Evolutionary conservation across 75 land plant species (phyloP).

Genomic region (Sequoiadendron giganteum): DNA sequence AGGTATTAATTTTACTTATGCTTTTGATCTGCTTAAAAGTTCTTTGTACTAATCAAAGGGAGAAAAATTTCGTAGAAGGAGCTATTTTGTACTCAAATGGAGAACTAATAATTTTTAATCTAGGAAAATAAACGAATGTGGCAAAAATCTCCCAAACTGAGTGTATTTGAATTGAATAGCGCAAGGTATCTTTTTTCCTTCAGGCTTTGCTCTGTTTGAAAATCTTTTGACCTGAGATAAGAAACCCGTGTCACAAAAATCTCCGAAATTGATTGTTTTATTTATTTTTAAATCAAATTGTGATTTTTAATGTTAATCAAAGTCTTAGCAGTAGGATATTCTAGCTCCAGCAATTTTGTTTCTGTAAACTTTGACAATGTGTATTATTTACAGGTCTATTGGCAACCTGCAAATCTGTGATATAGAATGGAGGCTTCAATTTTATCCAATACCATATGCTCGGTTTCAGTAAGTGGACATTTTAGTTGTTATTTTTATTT

Average conservation of each 20-base stretch:
- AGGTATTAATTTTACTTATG: background rate
- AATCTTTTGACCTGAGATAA: too few species aligned
- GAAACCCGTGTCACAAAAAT: background rate
- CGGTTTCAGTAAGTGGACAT: background rate
- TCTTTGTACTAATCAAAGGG: background rate
- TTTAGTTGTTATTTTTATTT: background rate
- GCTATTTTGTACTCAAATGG: background rate
- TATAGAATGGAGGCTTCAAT: background rate
- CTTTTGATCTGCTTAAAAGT: background rate
- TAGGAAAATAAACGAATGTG: too few species aligned
- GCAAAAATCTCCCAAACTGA: too few species aligned
- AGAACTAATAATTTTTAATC: background rate
- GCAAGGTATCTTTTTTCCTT: background rate
- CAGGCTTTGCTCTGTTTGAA: background rate
- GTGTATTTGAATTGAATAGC: background rate
- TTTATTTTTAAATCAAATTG: too few species aligned
- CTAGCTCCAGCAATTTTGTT: background rate
- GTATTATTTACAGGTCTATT: background rate
- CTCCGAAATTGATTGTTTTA: background rate
- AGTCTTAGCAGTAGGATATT: background rate
- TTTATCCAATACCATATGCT: background rate
- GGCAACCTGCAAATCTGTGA: slow-evolving; percentile 10
- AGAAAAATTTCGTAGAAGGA: background rate
- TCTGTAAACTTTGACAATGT: background rate
- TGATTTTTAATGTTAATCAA: background rate